Evolutionary conservation across 164 flowering plant genomes (phyloP).

Genomic region (Houttuynia cordata): DNA sequence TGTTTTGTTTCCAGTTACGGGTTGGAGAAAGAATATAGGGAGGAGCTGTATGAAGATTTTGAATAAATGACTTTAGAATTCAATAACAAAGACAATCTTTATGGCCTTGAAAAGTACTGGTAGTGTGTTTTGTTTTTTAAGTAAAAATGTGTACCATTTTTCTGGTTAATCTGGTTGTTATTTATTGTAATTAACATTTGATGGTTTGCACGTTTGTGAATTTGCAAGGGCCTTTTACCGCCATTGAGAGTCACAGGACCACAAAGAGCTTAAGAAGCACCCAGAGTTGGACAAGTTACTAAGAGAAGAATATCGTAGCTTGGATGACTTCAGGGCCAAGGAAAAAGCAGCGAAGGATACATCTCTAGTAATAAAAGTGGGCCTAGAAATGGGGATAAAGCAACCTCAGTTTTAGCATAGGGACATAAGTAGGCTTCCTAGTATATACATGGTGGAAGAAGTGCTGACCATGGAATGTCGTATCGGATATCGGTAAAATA

Average conservation of each 20-base stretch:
- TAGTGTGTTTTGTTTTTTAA: too few relatives aligned
- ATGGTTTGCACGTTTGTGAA: neutral
- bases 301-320: too few relatives aligned
- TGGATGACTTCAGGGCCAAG: conserved; percentile 70
- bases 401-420: too few relatives aligned
- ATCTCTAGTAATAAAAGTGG: too few relatives aligned
- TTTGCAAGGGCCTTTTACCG: conserved; percentile 85
- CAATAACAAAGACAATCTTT: too few relatives aligned
- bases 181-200: neutral
- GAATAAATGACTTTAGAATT: conserved; percentile 70
- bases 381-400: too few relatives aligned
- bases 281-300: conserved; percentile 74
- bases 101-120: too few relatives aligned
- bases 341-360: conserved; percentile 14
- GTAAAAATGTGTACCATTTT: conserved; percentile 90
- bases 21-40: conserved; percentile 79
- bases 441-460: too few relatives aligned
- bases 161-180: conserved; percentile 37
- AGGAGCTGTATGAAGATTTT: conserved; percentile 68
- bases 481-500: too few relatives aligned
- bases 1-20: conserved; percentile 47
- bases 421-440: too few relatives aligned
- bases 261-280: conserved; percentile 41
- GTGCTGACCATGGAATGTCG: too few relatives aligned
- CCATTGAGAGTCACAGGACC: conserved; percentile 32